Base-by-base conservation (phyloP, 2,329 filamentous ascomycete genomes). In the Penicillium sp. region DNA sequence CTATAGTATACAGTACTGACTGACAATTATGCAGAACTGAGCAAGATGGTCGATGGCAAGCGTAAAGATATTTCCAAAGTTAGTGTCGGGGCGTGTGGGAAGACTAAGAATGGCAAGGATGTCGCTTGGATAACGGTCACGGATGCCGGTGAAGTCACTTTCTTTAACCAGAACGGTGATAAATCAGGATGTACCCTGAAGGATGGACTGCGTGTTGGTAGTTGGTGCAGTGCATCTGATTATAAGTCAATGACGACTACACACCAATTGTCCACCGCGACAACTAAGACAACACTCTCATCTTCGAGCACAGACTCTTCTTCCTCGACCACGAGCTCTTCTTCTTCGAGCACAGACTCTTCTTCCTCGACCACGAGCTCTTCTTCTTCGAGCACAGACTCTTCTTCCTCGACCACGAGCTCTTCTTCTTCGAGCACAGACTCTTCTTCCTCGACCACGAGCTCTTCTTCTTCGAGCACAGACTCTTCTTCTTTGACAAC, bases 61-160 rank as follows among this genome's bases (percentile, higher is more conserved):
- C 51, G 45, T 22, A 43, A 45, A 6, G 52, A 54, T 10, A 49
- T 37, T 26, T 49, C 57, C 53, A 28, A 16, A 8, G 22, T 59
- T 51, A 51, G 49, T 46, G 53, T 57, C 8, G 56, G 40, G 35
- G 52, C 30, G 6, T 62, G 35, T 57, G 46, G 57, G n/a, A 57
- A 19, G 19, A 19, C 52, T 11, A 45, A 55, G 35, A 33, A 64
- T n/a, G 54, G 57, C 26, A 43, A 43, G 7, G 22, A 54, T 49
- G 57, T 30, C 30, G 57, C 59, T 13, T 64, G 46, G 62, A 60
- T 64, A 19, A 26, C 4, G 46, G 55, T 64, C 3, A 46, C 61
- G 10, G 16, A 46, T 19, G 58, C 56, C 13, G 59, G 52, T 30
- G 26, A 55, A 35, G 54, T 60, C 48, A 60, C 51, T 16, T 65